phyloP scores from a whole-genome alignment of 352 stramenopile species.

The Phytophthora kernoviae region DNA sequence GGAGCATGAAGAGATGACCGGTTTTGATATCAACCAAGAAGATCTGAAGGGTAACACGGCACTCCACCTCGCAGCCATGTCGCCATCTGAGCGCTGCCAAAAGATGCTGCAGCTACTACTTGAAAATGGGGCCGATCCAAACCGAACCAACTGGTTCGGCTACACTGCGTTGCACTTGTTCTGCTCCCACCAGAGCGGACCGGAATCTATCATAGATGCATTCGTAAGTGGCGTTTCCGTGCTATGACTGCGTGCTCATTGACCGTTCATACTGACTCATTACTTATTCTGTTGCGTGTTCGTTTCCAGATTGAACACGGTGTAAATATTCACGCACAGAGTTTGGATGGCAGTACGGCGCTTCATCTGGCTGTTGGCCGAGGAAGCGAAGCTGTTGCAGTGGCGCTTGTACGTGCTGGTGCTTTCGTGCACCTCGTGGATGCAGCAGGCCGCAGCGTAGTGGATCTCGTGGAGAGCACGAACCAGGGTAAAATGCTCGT shows the following conservation, averaged over 20 bases:
- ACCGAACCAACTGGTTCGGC: constrained; percentile 83
- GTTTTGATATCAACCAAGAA: constrained; percentile 80
- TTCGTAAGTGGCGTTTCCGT: constrained; percentile 73
- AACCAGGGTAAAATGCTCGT: constrained; percentile 84
- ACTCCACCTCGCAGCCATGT: constrained; percentile 85
- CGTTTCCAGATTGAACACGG: constrained; percentile 78
- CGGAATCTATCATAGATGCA: constrained; percentile 69
- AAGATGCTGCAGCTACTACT: constrained; percentile 84
- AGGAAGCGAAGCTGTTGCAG: constrained; percentile 71
- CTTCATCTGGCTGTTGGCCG: constrained; percentile 79
- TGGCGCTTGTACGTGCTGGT: constrained; percentile 74
- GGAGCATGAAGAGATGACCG: constrained; percentile 23
- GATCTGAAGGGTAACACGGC: constrained; percentile 87
- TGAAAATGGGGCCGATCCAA: constrained; percentile 81
- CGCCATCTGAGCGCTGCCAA: constrained; percentile 74
- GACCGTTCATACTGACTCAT: no score
- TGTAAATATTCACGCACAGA: constrained; percentile 78
- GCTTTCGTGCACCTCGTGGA: constrained; percentile 83
- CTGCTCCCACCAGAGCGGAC: constrained; percentile 78
- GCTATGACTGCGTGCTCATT: background rate
- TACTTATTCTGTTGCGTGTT: background rate
- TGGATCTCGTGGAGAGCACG: constrained; percentile 84
- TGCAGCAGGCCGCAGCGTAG: constrained; percentile 77
- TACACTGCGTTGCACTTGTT: constrained; percentile 89
- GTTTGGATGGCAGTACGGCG: constrained; percentile 84